Evolutionary conservation across 2,329 filamentous ascomycete species (phyloP), one percentile per base, ranked within the genome.

Genomic region (Claviceps digitariae): DNA sequence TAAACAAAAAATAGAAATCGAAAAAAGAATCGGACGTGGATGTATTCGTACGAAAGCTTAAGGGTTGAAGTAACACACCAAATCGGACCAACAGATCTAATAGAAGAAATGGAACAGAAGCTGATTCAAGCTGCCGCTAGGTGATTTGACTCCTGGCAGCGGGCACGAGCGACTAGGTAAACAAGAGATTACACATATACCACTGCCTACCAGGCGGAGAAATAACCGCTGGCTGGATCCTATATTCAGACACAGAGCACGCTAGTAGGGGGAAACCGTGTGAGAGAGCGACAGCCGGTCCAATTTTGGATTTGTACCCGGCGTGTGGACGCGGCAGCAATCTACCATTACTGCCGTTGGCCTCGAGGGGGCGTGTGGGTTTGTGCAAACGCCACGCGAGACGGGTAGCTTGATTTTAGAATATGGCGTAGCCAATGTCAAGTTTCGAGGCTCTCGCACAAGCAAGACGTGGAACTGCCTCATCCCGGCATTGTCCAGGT

Each of bases 261-360:
- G 51, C 55, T 55, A 57, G 51, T 25, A 48, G 38, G 51, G 43
- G 44, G 48, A 13, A 50, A 44, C 25, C 27, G 13, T 31, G 27
- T 20, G 23, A 25, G 45, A 34, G 31, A 34, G 23, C 43, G 44
- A 51, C 54, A 55, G 47, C 54, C 51, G 54, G 53, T 50, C 52
- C 50, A 52, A 44, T 50, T 54, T 48, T 54, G 49, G 47, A 57
- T 43, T 52, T 50, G 44, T 53, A 50, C 52, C 52, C 52, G 27
- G n/a, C 27, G 3, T 31, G 45, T 27, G 6, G 27, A 25, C 44
- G 9, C 23, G 44, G 53, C 51, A 45, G 41, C 48, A 47, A 34
- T 51, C 47, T 48, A 50, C 44, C 27, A 13, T 41, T 41, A 12
- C 40, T 29, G 8, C 34, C 45, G 31, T 17, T 7, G 21, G 31